Conservation (phyloP, 768 basidiomycete species). For the Termitomyces sp. region DNA sequence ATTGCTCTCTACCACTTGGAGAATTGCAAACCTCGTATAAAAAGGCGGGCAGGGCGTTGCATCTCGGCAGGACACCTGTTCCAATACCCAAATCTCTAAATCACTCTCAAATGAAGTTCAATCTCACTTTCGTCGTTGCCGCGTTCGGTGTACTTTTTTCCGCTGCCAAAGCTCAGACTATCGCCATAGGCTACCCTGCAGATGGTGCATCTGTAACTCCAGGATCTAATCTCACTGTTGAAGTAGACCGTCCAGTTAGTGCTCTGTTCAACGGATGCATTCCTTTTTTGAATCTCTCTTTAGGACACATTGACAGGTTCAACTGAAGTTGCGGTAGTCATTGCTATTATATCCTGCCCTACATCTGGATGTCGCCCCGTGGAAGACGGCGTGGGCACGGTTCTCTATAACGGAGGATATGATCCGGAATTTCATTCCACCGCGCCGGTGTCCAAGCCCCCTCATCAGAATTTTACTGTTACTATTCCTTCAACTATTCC, state of each 20-base stretch:
- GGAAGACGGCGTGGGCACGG: slow-evolving; percentile 33
- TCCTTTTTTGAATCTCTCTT: not conserved
- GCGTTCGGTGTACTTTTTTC: slow-evolving; percentile 26
- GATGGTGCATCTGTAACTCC: slow-evolving; percentile 30
- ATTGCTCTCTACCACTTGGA: not conserved
- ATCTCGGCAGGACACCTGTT: not conserved
- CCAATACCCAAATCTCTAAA: not conserved
- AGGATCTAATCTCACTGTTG: slow-evolving; percentile 40
- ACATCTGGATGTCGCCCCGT: slow-evolving; percentile 23
- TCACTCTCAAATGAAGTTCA: not conserved
- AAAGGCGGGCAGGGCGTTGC: not conserved
- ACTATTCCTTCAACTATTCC: slow-evolving; percentile 30
- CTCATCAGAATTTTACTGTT: slow-evolving; percentile 46
- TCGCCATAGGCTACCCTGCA: slow-evolving; percentile 39
- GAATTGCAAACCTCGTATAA: not conserved
- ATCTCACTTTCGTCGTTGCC: not conserved
- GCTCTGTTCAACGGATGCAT: no score
- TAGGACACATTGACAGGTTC: slow-evolving; percentile 38
- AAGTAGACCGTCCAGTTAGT: slow-evolving; percentile 49
- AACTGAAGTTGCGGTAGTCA: slow-evolving; percentile 44
- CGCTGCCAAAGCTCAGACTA: slow-evolving; percentile 39
- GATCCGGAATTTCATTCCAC: slow-evolving; percentile 31
- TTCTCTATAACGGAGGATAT: slow-evolving; percentile 49
- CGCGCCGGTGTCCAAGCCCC: slow-evolving; percentile 20
- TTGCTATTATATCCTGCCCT: slow-evolving; percentile 40